These are phyloP conservation scores for Leccinum boreale DNA, from an alignment of 768 basidiomycete species.

Conservation along the genomic window DNA sequence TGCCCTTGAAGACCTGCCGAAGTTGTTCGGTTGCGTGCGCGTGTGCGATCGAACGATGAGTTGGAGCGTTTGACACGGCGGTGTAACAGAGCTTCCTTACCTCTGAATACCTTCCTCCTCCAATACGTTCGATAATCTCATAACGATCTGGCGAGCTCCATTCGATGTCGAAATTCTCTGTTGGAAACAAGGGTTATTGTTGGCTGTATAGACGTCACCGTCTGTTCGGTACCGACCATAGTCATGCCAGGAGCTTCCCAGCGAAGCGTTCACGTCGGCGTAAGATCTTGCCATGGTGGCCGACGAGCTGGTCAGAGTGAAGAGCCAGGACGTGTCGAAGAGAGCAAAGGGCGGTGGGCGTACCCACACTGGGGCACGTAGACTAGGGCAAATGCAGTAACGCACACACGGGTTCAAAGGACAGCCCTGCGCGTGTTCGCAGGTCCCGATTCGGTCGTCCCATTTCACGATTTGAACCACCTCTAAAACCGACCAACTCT, in stretches of 20 bases:
- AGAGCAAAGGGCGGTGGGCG: constrained; percentile 13
- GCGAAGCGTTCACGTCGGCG: constrained; percentile 52
- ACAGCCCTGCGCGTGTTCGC: constrained; percentile 20
- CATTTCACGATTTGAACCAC: neutral
- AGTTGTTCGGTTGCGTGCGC: neutral
- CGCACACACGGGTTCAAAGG: neutral
- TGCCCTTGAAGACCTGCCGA: constrained; percentile 53
- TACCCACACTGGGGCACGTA: constrained; percentile 26
- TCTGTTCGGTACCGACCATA: constrained; percentile 41
- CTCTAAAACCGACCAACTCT: neutral
- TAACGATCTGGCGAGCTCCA: constrained; percentile 69
- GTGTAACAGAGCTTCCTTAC: constrained; percentile 25
- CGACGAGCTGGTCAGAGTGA: constrained; percentile 12
- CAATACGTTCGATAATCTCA: constrained; percentile 60
- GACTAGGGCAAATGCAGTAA: constrained; percentile 17
- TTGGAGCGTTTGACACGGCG: neutral
- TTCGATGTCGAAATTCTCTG: constrained; percentile 56
- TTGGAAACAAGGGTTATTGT: neutral
- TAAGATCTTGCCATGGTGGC: constrained; percentile 49
- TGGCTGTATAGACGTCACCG: neutral
- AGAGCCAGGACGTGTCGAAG: constrained; percentile 16
- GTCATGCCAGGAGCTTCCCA: constrained; percentile 61
- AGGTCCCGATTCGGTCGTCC: constrained; percentile 4
- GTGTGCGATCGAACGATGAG: neutral
- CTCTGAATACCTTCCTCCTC: constrained; percentile 66